Evolutionary conservation across 306 rosid genomes (phyloP), one percentile per base, ranked within the genome.

Genomic region (Mimosa pudica): DNA sequence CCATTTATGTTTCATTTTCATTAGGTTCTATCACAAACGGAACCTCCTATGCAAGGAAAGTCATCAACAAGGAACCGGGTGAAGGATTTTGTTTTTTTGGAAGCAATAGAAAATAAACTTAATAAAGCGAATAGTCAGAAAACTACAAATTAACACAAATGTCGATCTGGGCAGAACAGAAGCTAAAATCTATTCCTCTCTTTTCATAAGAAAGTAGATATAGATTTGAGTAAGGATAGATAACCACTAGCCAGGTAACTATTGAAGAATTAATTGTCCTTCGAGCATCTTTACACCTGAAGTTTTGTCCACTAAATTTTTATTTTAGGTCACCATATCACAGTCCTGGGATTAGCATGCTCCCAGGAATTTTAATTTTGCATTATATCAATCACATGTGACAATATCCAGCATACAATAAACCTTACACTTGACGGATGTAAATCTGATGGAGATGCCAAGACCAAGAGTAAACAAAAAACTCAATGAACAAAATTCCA

Each of bases 221-320:
- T 44, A 3, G 13, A 66, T 66, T 74, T 74, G 79, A 44, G 52
- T 3, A 45, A 16, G 71, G 10, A 24, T 48, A 65, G 57, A 63
- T 47, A 42, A 80, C 30, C 74, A 64, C 75, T 6, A 7, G 55
- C 74, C 20, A 73, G 74, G 46, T 44, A 80, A 61, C 63, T 18
- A 80, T 0, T 13, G 8, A 65, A 11, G 64, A 74, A 3, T 64
- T 64, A 33, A 33, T 35, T 35, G 4, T 11, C 17, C 68, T 63
- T 12, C 41, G 30, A 63, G 68, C n/a, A 63, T 63, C 68, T 10
- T 30, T 63, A 10, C 42, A 63, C 68, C 68, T 32, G 44, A 63
- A 63, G 17, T 4, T 62, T 62, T 62, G 7, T 62, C 67, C 10
- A 62, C 41, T 41, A 61, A 24, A 61, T 30, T 24, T 24, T 60